Base-by-base conservation (phyloP, 352 stramenopile species). In the Phytophthora chlamydospora region DNA sequence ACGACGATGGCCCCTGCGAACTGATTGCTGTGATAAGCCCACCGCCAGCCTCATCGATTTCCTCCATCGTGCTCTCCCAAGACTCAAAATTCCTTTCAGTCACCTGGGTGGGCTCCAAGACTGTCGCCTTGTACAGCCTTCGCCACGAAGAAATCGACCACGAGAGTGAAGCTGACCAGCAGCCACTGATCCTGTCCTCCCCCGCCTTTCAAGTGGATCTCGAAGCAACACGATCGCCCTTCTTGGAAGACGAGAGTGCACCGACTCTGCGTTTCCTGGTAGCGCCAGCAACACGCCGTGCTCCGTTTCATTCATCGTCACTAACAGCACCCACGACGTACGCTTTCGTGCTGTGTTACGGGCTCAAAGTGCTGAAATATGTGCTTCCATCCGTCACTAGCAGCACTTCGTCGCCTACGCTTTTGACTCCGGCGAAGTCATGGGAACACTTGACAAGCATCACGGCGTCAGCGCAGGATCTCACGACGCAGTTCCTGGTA, bases 401-500 rank as follows among this genome's bases (percentile, higher is more conserved):
- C 13, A 33, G n/a, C 14, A 21, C 16, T 35, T 32, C 36, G 3
- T 14, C 42, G 42, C 10, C 39, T 32, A 5, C 42, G 6, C 12
- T 39, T n/a, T 13, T 73, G 32, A 39, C 51, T 32, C 49, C 40
- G 19, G 14, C 14, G 7, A 67, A 72, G 24, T 44, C 33, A n/a
- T 80, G 80, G 75, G 42, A 59, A 7, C 72, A 89, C 35, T 55
- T 90, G 14, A 58, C 55, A 8, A 40, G 21, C 4, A 81, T 90
- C 33, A 75, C 69, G 8, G 40, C 63, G 5, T 80, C 75, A 6
- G 39, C 41, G 2, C 46, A 78, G 19, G 77, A 88, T 40, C 33
- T 67, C 3, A 82, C 76, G 31, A 82, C 79, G 10, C 71, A 85
- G 39, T 85, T 78, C 32, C 24, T 90, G 8, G 66, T 54, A 1